phyloP scores from a whole-genome alignment of 1,284 basidiomycete genomes.

The Paramarasmius palmivorus region DNA sequence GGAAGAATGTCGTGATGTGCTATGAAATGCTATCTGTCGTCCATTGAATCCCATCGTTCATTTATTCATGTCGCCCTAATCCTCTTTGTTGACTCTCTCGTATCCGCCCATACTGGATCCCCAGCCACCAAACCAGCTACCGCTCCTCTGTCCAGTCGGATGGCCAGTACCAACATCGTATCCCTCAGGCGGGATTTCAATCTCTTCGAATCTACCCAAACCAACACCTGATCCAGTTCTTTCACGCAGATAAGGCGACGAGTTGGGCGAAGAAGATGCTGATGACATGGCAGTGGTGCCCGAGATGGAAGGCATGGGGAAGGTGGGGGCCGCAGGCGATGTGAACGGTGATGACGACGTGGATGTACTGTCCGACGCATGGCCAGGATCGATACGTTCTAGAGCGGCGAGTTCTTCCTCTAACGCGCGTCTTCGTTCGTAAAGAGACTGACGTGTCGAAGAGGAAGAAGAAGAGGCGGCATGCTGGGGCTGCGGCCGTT shows the following conservation, averaged over 20 bases:
- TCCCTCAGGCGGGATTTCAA: constrained; percentile 1
- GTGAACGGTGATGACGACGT: constrained; percentile 24
- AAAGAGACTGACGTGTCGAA: constrained; percentile 31
- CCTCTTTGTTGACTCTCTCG: constrained; percentile 9
- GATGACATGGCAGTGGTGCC: not conserved
- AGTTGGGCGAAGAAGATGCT: not conserved
- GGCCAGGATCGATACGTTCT: constrained; percentile 16
- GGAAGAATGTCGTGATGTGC: no score
- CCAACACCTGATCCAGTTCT: constrained; percentile 12
- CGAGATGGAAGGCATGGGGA: not conserved
- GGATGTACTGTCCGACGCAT: constrained; percentile 24
- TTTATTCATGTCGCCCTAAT: not conserved
- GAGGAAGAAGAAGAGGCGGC: constrained; percentile 7
- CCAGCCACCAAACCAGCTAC: no score
- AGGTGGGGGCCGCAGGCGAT: constrained; percentile 2
- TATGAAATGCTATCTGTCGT: not conserved
- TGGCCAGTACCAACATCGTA: not conserved
- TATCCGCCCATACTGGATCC: not conserved
- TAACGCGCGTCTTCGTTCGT: constrained; percentile 51
- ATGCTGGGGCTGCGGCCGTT: constrained; percentile 19
- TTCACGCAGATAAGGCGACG: constrained; percentile 6
- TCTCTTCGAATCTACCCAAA: constrained; percentile 14
- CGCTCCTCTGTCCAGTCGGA: not conserved
- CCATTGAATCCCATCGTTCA: not conserved
- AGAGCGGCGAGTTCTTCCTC: constrained; percentile 60